Percentiles rank a stretch among this genome's conserved stretches.
Conservation (phyloP, 1,139 yeast genomes). For the Yamadazyma sp. region DNA sequence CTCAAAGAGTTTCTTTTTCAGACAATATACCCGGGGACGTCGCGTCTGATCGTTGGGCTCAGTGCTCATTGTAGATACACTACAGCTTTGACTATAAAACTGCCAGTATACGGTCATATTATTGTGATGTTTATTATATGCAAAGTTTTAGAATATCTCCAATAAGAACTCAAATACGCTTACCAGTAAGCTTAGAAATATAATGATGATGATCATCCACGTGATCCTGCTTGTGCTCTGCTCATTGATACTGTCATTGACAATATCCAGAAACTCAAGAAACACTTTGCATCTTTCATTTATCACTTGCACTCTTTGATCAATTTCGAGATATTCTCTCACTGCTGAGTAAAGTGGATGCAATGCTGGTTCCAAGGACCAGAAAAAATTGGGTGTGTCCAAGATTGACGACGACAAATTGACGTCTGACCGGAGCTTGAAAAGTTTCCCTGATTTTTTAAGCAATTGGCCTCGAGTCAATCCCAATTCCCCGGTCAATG, state of each 20-base stretch:
- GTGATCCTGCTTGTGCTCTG: constrained; percentile 88
- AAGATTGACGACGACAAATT: constrained; percentile 85
- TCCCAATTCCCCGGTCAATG: constrained; percentile 85
- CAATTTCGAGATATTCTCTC: constrained; percentile 90
- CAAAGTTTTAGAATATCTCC: constrained; percentile 19
- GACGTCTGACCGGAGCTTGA: constrained; percentile 89
- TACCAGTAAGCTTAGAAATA: constrained; percentile 75
- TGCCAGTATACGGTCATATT: no score
- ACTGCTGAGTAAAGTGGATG: constrained; percentile 90
- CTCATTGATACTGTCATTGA: constrained; percentile 93
- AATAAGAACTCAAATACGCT: constrained; percentile 45
- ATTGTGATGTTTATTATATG: no score
- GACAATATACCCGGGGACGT: no score
- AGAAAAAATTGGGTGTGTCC: constrained; percentile 94
- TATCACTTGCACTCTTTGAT: constrained; percentile 87
- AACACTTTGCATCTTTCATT: constrained; percentile 94
- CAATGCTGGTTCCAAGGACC: constrained; percentile 95
- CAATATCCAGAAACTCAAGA: constrained; percentile 86
- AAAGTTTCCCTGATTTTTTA: constrained; percentile 84
- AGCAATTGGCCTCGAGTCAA: constrained; percentile 74
- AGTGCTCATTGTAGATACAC: background rate
- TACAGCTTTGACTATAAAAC: background rate
- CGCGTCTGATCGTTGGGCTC: no score
- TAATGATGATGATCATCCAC: constrained; percentile 83
- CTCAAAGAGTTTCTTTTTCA: background rate